phyloP scores from a whole-genome alignment of 768 basidiomycete species.

The Tricholoma sp. region DNA sequence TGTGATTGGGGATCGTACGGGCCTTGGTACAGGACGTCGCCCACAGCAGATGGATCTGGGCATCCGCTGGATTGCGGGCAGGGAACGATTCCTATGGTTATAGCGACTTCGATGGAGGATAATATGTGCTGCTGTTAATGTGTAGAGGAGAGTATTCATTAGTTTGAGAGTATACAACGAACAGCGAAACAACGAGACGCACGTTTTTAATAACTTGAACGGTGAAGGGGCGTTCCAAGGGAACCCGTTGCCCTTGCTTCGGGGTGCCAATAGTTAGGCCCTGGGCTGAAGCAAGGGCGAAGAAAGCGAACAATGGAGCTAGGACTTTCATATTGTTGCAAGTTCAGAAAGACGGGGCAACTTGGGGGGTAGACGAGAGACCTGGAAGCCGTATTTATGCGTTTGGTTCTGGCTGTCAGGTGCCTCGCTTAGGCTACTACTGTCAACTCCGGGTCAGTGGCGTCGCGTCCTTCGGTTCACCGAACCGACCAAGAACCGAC shows the following conservation, averaged over 20 bases:
- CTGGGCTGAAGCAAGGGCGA: background rate
- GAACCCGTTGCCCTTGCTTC: background rate
- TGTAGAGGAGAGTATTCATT: background rate
- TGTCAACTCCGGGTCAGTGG: no score
- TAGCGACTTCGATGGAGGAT: background rate
- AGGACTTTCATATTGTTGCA: background rate
- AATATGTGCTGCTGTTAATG: background rate
- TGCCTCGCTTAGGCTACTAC: background rate
- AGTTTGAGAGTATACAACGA: background rate
- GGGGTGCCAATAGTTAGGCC: background rate
- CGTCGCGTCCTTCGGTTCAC: no score
- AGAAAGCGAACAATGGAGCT: background rate
- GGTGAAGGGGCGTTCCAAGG: background rate
- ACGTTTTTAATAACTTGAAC: background rate
- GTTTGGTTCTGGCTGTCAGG: background rate
- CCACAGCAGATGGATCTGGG: background rate
- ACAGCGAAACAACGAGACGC: background rate
- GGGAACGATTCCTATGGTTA: background rate
- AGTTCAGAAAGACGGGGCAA: background rate
- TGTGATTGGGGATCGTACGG: background rate
- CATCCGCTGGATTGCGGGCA: background rate
- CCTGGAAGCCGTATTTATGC: background rate
- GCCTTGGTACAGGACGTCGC: background rate
- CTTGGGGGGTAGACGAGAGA: background rate
- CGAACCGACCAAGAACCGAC: no score